Conservation (phyloP, 2,329 filamentous ascomycete genomes). For the Zymoseptoria crescenta region DNA sequence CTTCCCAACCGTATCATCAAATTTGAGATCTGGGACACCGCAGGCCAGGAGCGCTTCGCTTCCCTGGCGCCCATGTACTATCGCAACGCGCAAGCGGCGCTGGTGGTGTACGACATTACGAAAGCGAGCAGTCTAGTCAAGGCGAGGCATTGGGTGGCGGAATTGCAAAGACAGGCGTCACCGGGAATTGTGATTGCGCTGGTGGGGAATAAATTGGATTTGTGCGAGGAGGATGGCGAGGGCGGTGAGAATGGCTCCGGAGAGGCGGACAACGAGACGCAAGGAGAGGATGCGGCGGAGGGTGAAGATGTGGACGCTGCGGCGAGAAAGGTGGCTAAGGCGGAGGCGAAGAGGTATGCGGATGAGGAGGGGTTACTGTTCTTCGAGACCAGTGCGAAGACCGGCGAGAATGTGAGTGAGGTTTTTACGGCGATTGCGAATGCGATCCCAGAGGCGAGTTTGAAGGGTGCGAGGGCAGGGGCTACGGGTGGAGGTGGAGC, state of each 20-base stretch:
- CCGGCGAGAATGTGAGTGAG: constrained; percentile 84
- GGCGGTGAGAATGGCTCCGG: constrained; percentile 42
- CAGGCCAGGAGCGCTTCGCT: constrained; percentile 94
- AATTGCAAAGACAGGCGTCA: constrained; percentile 90
- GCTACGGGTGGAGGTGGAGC: constrained; percentile 46
- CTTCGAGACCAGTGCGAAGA: constrained; percentile 98
- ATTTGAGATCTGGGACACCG: constrained; percentile 87
- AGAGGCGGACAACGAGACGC: constrained; percentile 42
- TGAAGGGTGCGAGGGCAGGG: constrained; percentile 78
- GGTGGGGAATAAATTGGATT: constrained; percentile 93
- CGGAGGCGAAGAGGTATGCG: constrained; percentile 85
- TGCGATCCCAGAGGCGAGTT: constrained; percentile 89
- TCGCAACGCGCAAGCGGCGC: constrained; percentile 92
- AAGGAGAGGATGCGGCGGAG: constrained; percentile 33
- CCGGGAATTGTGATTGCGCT: constrained; percentile 95
- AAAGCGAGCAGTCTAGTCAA: constrained; percentile 93
- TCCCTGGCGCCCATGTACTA: constrained; percentile 99
- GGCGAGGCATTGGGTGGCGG: constrained; percentile 97
- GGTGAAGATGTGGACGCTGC: constrained; percentile 46
- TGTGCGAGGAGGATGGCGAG: constrained; percentile 49
- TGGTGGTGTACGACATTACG: constrained; percentile 97
- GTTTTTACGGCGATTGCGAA: constrained; percentile 98
- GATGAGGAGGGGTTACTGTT: constrained; percentile 92
- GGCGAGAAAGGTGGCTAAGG: constrained; percentile 80
- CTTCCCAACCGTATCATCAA: constrained; percentile 75